These are phyloP conservation scores for Cardamine occulta DNA, from an alignment of 345 rosid species.

Conservation along the genomic window DNA sequence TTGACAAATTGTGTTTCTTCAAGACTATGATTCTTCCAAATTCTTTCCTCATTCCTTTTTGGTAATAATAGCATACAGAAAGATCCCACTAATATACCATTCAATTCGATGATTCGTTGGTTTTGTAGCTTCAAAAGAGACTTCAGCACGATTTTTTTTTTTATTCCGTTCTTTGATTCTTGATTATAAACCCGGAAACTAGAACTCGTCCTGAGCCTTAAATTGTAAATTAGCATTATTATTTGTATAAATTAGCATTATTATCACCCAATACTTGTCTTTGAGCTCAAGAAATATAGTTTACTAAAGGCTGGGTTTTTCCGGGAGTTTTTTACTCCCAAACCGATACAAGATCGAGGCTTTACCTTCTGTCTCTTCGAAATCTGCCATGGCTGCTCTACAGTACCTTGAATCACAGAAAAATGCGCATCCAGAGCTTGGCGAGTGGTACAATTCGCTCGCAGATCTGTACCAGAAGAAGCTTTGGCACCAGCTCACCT, in stretches of 20 bases:
- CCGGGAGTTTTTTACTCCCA: background rate
- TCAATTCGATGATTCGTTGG: conserved; percentile 13
- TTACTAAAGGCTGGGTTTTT: conserved; percentile 37
- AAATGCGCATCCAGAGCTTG: conserved; percentile 73
- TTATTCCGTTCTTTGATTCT: background rate
- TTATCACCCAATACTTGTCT: conserved; percentile 31
- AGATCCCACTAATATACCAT: conserved; percentile 4
- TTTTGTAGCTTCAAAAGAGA: conserved; percentile 15
- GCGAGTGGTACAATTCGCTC: conserved; percentile 91
- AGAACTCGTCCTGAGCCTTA: background rate
- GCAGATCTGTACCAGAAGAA: conserved; percentile 96
- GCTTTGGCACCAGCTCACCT: conserved; percentile 98
- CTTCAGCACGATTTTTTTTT: background rate
- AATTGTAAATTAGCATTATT: conserved; percentile 1
- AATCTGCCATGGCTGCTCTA: conserved; percentile 76
- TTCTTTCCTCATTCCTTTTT: background rate
- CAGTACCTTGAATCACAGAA: conserved; percentile 75
- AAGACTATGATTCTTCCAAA: conserved; percentile 47
- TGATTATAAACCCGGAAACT: conserved; percentile 1
- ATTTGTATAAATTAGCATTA: background rate
- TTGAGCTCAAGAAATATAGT: conserved; percentile 45
- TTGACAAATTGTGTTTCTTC: conserved; percentile 40
- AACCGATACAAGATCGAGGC: conserved; percentile 36
- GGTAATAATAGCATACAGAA: conserved; percentile 13
- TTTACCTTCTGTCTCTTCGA: background rate